Base-by-base conservation (phyloP, 768 basidiomycete genomes). In the Daedaleopsis sinensis region DNA sequence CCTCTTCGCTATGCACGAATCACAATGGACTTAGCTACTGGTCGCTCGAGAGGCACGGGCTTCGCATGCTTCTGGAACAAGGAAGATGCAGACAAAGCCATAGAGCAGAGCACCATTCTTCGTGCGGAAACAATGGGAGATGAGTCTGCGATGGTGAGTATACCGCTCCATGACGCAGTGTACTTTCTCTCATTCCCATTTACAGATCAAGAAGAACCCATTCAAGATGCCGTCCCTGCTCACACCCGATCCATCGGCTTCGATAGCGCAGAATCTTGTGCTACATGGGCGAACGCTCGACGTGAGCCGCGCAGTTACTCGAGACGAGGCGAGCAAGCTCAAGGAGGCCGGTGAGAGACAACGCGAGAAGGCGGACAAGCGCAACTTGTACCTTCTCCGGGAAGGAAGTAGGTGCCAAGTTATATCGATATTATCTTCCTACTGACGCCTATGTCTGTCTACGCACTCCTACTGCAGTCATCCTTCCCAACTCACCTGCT, bases 1-100 rank as follows among this genome's bases (percentile, higher is more conserved):
- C 89, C 94, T 5, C 79, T 99, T 18, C 90, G 95, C 23, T 99
- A 98, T 72, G 95, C 92, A 5, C 87, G 93, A 21, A 91, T 98
- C 54, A 91, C 96, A 0, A 78, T 94, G 74, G 97, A 98, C 66
- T 80, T 78, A 8, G 85, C 80, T 1, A 94, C 89, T 1, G 93
- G 89, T 18, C 88, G 95, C 49, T 94, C 96, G 23, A 83, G 94
- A 49, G 97, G 97, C 24, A 96, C 95, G 7, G 97, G 95, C 3
- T 99, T 99, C 71, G 94, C 89, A 2, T 98, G 95, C 72, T 98
- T 96, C 76, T 98, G 96, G 95, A 93, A 96, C 59, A 86, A 83
- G 62, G 91, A 87, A 64, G 91, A 96, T 64, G 96, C 96, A 16
- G 89, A 96, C 69, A 87, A 86, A 61, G 94, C 87, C 10, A 81